Percentiles rank a stretch among this genome's conserved stretches.
Conservation (phyloP, 2,329 filamentous ascomycete species). For the Cryphonectria parasitica region DNA sequence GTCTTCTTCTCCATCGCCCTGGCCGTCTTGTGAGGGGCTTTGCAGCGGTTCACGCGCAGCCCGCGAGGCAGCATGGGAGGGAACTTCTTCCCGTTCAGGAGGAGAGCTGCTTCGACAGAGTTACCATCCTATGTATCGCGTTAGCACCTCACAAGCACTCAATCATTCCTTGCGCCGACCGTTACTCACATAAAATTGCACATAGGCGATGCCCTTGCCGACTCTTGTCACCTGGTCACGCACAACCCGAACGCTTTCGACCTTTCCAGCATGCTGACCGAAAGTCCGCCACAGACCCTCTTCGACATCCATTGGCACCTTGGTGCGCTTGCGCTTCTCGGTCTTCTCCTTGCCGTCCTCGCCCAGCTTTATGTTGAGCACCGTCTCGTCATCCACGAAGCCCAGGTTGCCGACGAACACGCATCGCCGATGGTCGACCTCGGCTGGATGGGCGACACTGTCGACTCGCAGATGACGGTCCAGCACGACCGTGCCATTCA, state of each 20-base stretch:
- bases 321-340: conserved; percentile 66
- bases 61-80: conserved; percentile 90
- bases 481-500: conserved; percentile 85
- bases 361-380: conserved; percentile 66
- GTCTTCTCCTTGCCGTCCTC: conserved; percentile 68
- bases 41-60: conserved; percentile 85
- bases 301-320: conserved; percentile 81
- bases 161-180: conserved; percentile 4
- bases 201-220: conserved; percentile 96
- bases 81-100: conserved; percentile 88
- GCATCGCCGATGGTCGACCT: conserved; percentile 83
- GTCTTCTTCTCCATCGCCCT: conserved; percentile 56
- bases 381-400: conserved; percentile 90
- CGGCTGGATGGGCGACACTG: conserved; percentile 83
- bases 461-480: conserved; percentile 90
- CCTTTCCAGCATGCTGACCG: conserved; percentile 70
- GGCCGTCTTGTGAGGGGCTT: conserved; percentile 67
- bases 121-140: conserved; percentile 67
- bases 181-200: conserved; percentile 77
- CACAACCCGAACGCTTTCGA: conserved; percentile 92
- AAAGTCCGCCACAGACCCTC: conserved; percentile 91
- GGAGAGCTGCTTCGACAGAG: conserved; percentile 85
- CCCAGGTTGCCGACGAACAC: conserved; percentile 96
- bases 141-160: neutral
- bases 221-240: conserved; percentile 89